Conservation (phyloP, 306 rosid species). For the Vicia sativa region DNA sequence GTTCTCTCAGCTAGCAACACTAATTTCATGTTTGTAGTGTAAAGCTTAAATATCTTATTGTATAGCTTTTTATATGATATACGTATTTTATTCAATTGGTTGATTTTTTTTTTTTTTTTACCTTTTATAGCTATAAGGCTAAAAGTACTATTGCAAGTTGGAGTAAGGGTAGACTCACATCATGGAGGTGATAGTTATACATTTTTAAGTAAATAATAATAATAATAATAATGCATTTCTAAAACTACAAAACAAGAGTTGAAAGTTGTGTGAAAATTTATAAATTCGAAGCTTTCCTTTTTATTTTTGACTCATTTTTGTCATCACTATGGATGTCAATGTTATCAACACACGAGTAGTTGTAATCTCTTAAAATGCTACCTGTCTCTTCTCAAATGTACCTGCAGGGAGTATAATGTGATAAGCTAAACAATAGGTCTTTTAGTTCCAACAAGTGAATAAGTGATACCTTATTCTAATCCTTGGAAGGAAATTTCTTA, state of each 20-base stretch:
- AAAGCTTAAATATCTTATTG: slow-evolving; percentile 36
- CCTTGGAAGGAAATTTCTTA: too few species aligned
- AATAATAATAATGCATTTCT: too few species aligned
- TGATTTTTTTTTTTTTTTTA: not conserved
- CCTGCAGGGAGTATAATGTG: too few species aligned
- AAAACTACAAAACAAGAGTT: not conserved
- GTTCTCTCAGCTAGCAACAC: slow-evolving; percentile 22
- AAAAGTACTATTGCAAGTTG: not conserved
- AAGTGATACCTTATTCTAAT: too few species aligned
- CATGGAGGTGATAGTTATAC: not conserved
- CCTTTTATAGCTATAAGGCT: not conserved
- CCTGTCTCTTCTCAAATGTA: too few species aligned
- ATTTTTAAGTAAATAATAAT: not conserved
- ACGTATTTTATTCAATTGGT: not conserved
- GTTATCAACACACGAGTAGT: too few species aligned
- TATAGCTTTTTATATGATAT: slow-evolving; percentile 19
- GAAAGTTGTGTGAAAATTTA: not conserved
- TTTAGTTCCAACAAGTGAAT: too few species aligned
- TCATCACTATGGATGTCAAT: too few species aligned
- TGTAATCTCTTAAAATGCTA: too few species aligned
- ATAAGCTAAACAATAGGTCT: too few species aligned
- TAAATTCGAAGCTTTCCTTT: too few species aligned
- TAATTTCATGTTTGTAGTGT: slow-evolving; percentile 29
- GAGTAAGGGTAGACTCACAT: not conserved
- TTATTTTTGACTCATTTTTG: too few species aligned